phyloP scores from a whole-genome alignment of 768 basidiomycete genomes.

The Lactarius sp. region DNA sequence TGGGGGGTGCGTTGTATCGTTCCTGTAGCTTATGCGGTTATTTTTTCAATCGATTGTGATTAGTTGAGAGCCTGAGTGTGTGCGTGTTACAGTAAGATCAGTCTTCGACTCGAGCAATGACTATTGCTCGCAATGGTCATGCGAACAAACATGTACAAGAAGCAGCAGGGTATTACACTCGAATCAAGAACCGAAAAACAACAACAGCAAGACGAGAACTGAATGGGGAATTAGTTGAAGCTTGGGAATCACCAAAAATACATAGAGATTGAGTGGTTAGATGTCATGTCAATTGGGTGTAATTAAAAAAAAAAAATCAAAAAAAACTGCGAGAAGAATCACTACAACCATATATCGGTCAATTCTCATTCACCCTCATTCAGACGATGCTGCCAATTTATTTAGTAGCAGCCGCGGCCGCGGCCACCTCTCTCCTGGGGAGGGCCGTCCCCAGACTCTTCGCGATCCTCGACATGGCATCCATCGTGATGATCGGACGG shows the following conservation, averaged over 20 bases:
- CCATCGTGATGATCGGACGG: constrained; percentile 69
- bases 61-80: neutral
- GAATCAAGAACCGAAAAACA: neutral
- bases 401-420: neutral
- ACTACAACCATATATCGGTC: neutral
- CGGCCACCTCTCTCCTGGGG: constrained; percentile 25
- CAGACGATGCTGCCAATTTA: constrained; percentile 24
- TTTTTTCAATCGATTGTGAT: neutral
- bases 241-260: neutral
- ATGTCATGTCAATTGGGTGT: neutral
- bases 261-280: neutral
- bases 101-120: neutral
- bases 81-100: neutral
- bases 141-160: neutral
- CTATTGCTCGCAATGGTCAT: no score
- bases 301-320: no score
- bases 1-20: neutral
- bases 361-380: constrained; percentile 11
- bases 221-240: neutral
- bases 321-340: neutral
- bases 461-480: constrained; percentile 62
- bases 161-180: constrained; percentile 17
- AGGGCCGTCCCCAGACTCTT: constrained; percentile 48
- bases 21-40: constrained; percentile 2
- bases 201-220: neutral